Evolutionary conservation across 306 rosid genomes (phyloP), one percentile per base, ranked within the genome.

Genomic region (Cicer judaicum): DNA sequence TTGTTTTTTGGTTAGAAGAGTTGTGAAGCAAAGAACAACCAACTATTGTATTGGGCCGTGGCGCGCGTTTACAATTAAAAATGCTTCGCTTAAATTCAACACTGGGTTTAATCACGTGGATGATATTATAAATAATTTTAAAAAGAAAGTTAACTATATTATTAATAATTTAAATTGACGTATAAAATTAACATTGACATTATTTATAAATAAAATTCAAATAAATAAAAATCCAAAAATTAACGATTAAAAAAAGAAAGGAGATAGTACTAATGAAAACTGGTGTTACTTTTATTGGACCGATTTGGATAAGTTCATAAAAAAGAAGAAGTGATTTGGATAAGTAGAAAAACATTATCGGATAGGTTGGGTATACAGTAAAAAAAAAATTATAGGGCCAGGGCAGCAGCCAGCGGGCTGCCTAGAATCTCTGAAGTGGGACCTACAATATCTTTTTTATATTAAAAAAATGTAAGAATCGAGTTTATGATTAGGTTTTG

Each of bases 21-120:
- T 72, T 78, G 79, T 65, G 47, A 73, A 72, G 83, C 55, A 79
- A 79, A n/a, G 79, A 55, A 79, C 69, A 64, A 79, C 47, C 39
- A 54, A 7, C 4, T 16, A 16, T 10, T 46, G 76, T 18, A 61
- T 4, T 36, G 36, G 24, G 53, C 43, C 54, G 11, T 72, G 16
- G 34, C 34, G 50, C 57, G 13, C 59, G 43, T 41, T 55, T 39
- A 11, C 34, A 29, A 29, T 29, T 29, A 29, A 29, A 29, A 29
- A 29, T 29, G 29, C 2, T 16, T 24, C 29, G 29, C 29, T 24
- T 24, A 24, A 19, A 19, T 19, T 19, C 21, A 19, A 19, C 21
- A 19, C 1, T 19, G 21, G 21, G 21, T 19, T 19, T 19, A 19
- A 19, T 19, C 21, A 19, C 21, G 21, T 19, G 21, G 21, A 19